Conservation (phyloP, 805 yeast genomes). For the Saturnispora mendoncae region DNA sequence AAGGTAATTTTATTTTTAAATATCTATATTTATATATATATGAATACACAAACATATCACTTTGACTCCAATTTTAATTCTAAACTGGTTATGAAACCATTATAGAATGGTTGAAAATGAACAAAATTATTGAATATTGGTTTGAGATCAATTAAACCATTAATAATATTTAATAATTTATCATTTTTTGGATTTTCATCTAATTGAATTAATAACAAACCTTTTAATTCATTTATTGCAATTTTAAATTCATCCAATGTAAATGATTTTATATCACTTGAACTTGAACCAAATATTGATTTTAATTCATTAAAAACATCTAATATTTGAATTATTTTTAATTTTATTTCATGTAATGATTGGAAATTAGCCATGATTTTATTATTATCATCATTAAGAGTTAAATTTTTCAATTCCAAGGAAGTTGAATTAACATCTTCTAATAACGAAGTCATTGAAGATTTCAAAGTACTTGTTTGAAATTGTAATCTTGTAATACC, state of each 20-base stretch:
- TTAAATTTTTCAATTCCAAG: slow-evolving; percentile 17
- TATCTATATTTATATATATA: slow-evolving; percentile 7
- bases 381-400: slow-evolving; percentile 5
- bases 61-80: too few species aligned
- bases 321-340: slow-evolving; percentile 30
- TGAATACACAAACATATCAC: background rate
- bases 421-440: slow-evolving; percentile 35
- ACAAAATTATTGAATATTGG: slow-evolving; percentile 47
- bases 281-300: slow-evolving; percentile 28
- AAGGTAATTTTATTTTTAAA: background rate
- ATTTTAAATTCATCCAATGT: slow-evolving; percentile 24
- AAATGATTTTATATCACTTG: slow-evolving; percentile 12
- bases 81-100: slow-evolving; percentile 39
- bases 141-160: slow-evolving; percentile 38
- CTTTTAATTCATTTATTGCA: slow-evolving; percentile 38
- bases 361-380: slow-evolving; percentile 30
- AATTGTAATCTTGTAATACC: slow-evolving; percentile 56
- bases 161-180: slow-evolving; percentile 35
- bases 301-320: slow-evolving; percentile 37
- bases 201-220: slow-evolving; percentile 23
- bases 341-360: slow-evolving; percentile 36
- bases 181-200: slow-evolving; percentile 8
- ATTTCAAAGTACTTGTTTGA: slow-evolving; percentile 51
- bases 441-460: slow-evolving; percentile 48
- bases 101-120: slow-evolving; percentile 41